Base-by-base conservation (phyloP, 306 rosid species). In the Calophaca sinica region DNA sequence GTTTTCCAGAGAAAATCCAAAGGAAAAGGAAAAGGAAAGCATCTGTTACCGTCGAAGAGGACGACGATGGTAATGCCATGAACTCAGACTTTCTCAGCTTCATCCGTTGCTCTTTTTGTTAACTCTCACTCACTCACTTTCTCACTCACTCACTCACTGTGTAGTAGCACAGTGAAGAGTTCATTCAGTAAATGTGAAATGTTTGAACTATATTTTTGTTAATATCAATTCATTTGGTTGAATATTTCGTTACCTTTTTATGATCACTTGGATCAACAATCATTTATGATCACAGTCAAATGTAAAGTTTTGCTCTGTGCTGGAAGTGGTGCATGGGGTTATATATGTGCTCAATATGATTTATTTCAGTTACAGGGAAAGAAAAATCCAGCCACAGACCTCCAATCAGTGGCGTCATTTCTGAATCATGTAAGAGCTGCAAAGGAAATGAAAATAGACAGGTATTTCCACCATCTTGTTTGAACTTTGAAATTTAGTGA, bases 311-410 rank as follows among this genome's bases (percentile, higher is more conserved):
- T 20, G 0, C 26, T 20, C 26, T 20, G 26, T 20, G 26, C 26
- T 20, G 1, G 26, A 20, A 20, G 26, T 20, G 26, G 26, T 33
- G 36, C 36, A 33, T 33, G 36, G 4, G 36, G 36, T 33, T 33
- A 33, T 33, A 33, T 33, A 2, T 33, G 36, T 54, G 53, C 52
- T 67, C 9, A 68, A 5, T 68, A 59, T 45, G 63, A 48, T 48
- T 58, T 48, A 63, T 8, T 70, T 66, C 72, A 81, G 73, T 66
- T 28, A 73, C 92, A 93, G 98, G 98, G 97, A 78, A 93, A 89
- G 94, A 93, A 91, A 87, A 93, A 93, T 82, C 98, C 98, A 12
- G 80, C 89, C 49, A 89, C 90, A 1, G 91, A 91, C 83, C 9
- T 10, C 10, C 84, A 83, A 44, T 88, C 98, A 29, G 97, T 89